These are phyloP conservation scores for Suillus subalutaceus DNA, from an alignment of 768 basidiomycete species.

Conservation along the genomic window DNA sequence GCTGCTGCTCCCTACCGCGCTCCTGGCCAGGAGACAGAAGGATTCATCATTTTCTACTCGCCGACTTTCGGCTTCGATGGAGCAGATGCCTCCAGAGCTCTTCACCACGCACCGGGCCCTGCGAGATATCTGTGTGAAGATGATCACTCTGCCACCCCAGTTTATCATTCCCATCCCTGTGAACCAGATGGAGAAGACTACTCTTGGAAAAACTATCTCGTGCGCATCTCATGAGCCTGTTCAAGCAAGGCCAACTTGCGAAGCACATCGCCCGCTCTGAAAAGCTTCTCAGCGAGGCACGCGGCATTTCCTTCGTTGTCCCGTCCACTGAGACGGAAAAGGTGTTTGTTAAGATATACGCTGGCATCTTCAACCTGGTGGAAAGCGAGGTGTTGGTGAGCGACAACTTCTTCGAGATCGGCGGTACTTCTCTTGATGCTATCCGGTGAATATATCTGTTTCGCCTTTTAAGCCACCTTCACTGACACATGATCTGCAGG, in stretches of 20 bases:
- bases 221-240: slow-evolving; percentile 37
- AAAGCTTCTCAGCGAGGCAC: slow-evolving; percentile 24
- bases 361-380: slow-evolving; percentile 33
- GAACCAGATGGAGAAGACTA: slow-evolving; percentile 43
- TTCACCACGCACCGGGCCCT: slow-evolving; percentile 34
- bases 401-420: slow-evolving; percentile 44
- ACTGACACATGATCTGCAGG: slow-evolving; percentile 5
- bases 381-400: slow-evolving; percentile 26
- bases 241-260: slow-evolving; percentile 38
- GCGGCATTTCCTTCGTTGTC: slow-evolving; percentile 24
- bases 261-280: slow-evolving; percentile 32
- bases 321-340: slow-evolving; percentile 30
- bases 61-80: slow-evolving; percentile 24
- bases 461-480: background rate
- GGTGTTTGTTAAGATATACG: slow-evolving; percentile 32
- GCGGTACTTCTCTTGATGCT: slow-evolving; percentile 45
- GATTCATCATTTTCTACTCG: slow-evolving; percentile 42
- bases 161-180: slow-evolving; percentile 41
- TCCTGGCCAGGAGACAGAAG: slow-evolving; percentile 41
- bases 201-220: slow-evolving; percentile 47
- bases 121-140: slow-evolving; percentile 30
- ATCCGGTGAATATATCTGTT: slow-evolving; percentile 18
- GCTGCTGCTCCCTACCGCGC: slow-evolving; percentile 40
- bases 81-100: slow-evolving; percentile 26
- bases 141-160: slow-evolving; percentile 39